Evolutionary conservation across 1,284 basidiomycete species (phyloP), one percentile per base, ranked within the genome.

Genomic region (Amylostereum chailletii): DNA sequence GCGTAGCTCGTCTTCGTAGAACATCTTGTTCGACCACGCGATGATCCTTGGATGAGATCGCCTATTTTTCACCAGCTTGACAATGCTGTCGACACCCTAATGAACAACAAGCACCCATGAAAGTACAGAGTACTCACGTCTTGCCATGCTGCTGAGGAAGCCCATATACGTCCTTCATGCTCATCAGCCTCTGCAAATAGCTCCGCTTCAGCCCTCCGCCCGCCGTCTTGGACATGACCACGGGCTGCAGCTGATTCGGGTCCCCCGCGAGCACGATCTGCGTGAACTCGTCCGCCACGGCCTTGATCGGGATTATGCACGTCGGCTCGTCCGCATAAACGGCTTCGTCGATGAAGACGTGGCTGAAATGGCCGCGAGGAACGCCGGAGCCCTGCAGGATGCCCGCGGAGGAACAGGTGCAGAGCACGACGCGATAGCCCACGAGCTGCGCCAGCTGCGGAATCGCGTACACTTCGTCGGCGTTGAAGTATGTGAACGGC

Each of bases 191-290:
- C 55, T 81, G 76, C 5, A 84, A 62, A 53, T 74, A 83, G 55
- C 78, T 82, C 19, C 55, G 62, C 51, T 75, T 72, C 29, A 84
- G 59, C 1, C 78, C 78, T 32, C 67, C 59, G n/a, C 69, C 61
- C 2, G 77, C 78, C 32, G 77, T 62, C 2, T 55, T 50, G 0
- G 77, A 81, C 4, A 74, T 69, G 53, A 84, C 72, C 52, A 83
- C 75, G 0, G 82, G 81, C 0, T 81, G 78, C 1, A 84, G 65
- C 58, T 84, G 81, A 57, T 78, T 76, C 1, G 75, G 77, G 56
- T 84, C 82, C 19, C 0, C 82, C 81, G 76, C 75, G 0, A 83
- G 65, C 33, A 83, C 59, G 31, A 83, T 59, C 50, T 80, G 80
- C 0, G 81, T 83, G 1, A 60, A 54, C 4, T 60, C 62, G 51